Evolutionary conservation across 2,329 filamentous ascomycete genomes (phyloP), one percentile per base, ranked within the genome.

Genomic region (Pyrenophora tritici-repentis): DNA sequence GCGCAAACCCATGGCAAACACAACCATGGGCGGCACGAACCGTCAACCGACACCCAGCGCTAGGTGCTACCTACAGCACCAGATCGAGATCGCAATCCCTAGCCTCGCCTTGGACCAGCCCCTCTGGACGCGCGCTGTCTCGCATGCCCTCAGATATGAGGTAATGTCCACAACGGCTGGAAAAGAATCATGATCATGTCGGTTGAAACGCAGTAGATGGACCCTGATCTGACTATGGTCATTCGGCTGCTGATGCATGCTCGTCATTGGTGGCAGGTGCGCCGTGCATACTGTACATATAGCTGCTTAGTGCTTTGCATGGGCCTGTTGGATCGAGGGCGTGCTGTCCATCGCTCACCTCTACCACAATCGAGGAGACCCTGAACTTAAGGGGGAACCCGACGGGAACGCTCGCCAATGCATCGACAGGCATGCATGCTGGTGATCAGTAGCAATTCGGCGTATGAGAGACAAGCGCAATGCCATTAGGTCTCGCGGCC

Each of bases 281-380:
- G 8, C 26, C 39, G 24, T 36, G 33, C 40, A 14, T 36, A 34
- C 26, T 34, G 24, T 36, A 26, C 40, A 14, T 36, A 34, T 17
- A 33, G 29, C 47, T 37, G 46, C 32, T 39, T 44, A 45, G 50
- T 33, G 41, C 36, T 24, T 17, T 20, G 43, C 18, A 18, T 18
- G 3, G 20, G 4, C 4, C 20, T 6, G 31, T 34, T 33, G n/a
- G 40, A 62, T 65, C 61, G 59, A 52, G 40, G 39, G 37, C 34
- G 53, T 50, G 26, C 50, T 56, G 61, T 42, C 13, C 48, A 63
- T 65, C 65, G 58, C 56, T 39, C n/a, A 55, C 51, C 46, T 33
- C 47, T 29, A 54, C 40, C 20, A 44, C 43, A 14, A 43, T 47
- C 50, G 40, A 42, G 16, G 48, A 17, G 53, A 56, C 56, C 51